Evolutionary conservation across 192 early-diverging fungal species (phyloP), one percentile per base, ranked within the genome.

Genomic region (Podila minutissima): DNA sequence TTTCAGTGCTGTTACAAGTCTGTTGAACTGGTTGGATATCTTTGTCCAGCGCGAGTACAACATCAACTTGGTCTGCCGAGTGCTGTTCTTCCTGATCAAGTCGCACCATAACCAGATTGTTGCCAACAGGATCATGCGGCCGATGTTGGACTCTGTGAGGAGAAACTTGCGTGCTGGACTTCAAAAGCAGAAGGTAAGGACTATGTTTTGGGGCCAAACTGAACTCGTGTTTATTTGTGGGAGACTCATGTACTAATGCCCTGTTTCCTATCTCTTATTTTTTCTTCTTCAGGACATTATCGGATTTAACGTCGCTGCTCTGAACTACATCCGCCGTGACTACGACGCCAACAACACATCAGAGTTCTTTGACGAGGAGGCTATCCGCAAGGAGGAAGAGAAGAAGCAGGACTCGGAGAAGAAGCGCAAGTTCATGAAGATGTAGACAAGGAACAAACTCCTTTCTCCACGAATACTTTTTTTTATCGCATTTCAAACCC

Each of bases 81-180:
- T 97, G 66, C 83, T 98, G 59, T 93, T 95, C 82, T 92, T 92
- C 82, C 83, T 98, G 69, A 90, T 97, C 68, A 90, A 90, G 63
- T 91, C 89, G 13, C 96, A 99, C 83, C 95, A 97, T 82, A 88
- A 91, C 86, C 95, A 99, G 85, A 91, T 99, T 17, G 91, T 91
- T 17, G 88, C 93, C 38, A 95, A 95, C 41, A 89, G 93, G 59
- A 73, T 92, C 28, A 91, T 98, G 87, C 91, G 93, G 33, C 86
- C 87, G 51, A 89, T 88, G 74, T 86, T 99, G 20, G 87, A 89
- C 50, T 91, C 88, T 24, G 91, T 98, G 60, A 90, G 92, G 37
- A 66, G 74, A n/a, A 82, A 91, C 46, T 70, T 96, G 38, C 89
- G 91, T 24, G 65, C 79, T 5, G 85, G 86, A 59, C 86, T 98